Conservation (phyloP, 2,329 filamentous ascomycete species). For the Penicillium sp. region DNA sequence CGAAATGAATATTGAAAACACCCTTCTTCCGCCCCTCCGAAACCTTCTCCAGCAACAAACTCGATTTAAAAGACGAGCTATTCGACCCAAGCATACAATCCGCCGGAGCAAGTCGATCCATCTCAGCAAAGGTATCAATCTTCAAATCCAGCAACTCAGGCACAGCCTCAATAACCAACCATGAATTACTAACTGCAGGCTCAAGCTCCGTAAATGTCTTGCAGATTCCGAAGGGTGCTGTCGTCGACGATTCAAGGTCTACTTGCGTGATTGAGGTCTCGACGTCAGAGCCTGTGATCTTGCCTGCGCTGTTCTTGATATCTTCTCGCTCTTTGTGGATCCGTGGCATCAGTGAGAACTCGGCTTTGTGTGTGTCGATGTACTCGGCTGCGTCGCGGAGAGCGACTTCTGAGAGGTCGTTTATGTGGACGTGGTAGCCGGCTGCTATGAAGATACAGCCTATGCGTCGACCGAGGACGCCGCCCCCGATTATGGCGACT, state of each 20-base stretch:
- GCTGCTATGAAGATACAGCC: slow-evolving; percentile 29
- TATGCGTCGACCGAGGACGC: slow-evolving; percentile 42
- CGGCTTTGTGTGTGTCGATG: slow-evolving; percentile 32
- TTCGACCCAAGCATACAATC: slow-evolving; percentile 56
- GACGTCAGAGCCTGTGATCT: background rate
- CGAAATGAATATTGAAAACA: slow-evolving; percentile 54
- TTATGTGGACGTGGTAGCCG: slow-evolving; percentile 29
- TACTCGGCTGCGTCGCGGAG: slow-evolving; percentile 30
- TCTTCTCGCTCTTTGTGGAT: slow-evolving; percentile 5
- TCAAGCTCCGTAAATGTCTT: slow-evolving; percentile 41
- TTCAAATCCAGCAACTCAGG: slow-evolving; percentile 55
- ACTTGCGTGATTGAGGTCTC: slow-evolving; percentile 19
- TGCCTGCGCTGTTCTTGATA: background rate
- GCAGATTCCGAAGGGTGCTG: slow-evolving; percentile 32
- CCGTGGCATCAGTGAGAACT: slow-evolving; percentile 21
- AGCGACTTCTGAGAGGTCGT: slow-evolving; percentile 27
- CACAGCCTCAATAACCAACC: slow-evolving; percentile 56
- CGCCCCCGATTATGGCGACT: slow-evolving; percentile 41
- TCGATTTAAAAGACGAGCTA: slow-evolving; percentile 54
- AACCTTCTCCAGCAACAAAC: slow-evolving; percentile 49
- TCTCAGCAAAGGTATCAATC: slow-evolving; percentile 47
- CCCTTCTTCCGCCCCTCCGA: slow-evolving; percentile 3
- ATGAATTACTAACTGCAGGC: slow-evolving; percentile 48
- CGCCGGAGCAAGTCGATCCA: slow-evolving; percentile 42
- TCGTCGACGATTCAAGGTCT: slow-evolving; percentile 20